Base-by-base conservation (phyloP, 2,329 filamentous ascomycete species). In the Clonostachys solani region DNA sequence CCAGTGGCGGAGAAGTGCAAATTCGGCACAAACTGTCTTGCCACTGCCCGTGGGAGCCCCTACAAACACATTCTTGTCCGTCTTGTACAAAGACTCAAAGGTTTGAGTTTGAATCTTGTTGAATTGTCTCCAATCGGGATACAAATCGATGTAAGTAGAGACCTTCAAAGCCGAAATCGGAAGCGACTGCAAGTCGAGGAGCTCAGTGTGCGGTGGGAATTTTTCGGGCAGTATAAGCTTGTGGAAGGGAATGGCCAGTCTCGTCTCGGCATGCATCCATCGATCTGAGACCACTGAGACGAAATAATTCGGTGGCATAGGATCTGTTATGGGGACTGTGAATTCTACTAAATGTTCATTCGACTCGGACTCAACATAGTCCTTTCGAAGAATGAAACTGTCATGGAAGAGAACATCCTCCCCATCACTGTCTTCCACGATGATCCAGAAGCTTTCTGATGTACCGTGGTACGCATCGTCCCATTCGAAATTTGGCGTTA, bases 271-370 rank as follows among this genome's bases (percentile, higher is more conserved):
- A 63, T 96, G 90, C 90, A 99, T 96, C 94, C 94, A 99, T 56
- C 94, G 80, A 65, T 99, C 94, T 5, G 92, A 97, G 17, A 96
- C 72, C 37, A 99, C 81, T 1, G 91, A 94, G 58, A 99, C 90
- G 69, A 99, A 99, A 72, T 99, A 99, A 66, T 99, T 95, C 1
- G 95, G 94, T 13, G 94, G 94, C 88, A 97, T 95, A 0, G 95
- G 95, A 56, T 99, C 94, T 1, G 90, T 92, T 55, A 99, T 95
- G 1, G 94, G 89, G 4, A 97, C 92, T 0, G 92, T 97, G 58
- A 99, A 94, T 56, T 99, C 94, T 29, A 99, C 87, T 12, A 96
- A 70, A 66, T 99, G 94, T 69, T 97, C 92, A 53, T 92, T 96
- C 63, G 86, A 81, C 59, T 97, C 92, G 2, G 86, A 79, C 50